phyloP scores from a whole-genome alignment of 129 eudicot species.

The Flaveria linearis region DNA sequence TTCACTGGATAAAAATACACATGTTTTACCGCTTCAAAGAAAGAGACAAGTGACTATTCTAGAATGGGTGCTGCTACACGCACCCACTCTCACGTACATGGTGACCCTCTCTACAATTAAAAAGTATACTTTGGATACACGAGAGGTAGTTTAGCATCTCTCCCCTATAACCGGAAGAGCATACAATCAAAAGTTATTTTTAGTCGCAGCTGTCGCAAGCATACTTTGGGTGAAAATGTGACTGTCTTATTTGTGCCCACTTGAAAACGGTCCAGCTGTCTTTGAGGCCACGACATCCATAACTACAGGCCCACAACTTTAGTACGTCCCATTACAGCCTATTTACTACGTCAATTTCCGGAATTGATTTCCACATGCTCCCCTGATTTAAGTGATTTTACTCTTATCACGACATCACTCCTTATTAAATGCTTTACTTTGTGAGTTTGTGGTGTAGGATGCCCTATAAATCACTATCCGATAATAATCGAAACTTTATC shows the following conservation, averaged over 20 bases:
- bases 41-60: no score
- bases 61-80: no score
- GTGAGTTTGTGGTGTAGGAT: neutral
- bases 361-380: constrained; percentile 2
- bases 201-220: neutral
- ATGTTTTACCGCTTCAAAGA: no score
- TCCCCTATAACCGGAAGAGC: no score
- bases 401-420: neutral
- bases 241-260: constrained; percentile 28
- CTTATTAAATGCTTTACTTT: neutral
- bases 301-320: constrained; percentile 1
- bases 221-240: neutral
- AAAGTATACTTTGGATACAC: no score
- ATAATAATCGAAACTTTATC: no score
- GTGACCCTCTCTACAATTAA: no score
- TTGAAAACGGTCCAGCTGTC: neutral
- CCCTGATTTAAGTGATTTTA: neutral
- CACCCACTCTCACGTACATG: no score
- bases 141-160: no score
- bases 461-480: constrained; percentile 15
- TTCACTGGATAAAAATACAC: no score
- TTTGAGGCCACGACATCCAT: constrained; percentile 3
- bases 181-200: neutral
- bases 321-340: constrained; percentile 1
- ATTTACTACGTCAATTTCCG: neutral